Evolutionary conservation across 257 asterid genomes (phyloP).

Genomic region (Eustoma russellianum): DNA sequence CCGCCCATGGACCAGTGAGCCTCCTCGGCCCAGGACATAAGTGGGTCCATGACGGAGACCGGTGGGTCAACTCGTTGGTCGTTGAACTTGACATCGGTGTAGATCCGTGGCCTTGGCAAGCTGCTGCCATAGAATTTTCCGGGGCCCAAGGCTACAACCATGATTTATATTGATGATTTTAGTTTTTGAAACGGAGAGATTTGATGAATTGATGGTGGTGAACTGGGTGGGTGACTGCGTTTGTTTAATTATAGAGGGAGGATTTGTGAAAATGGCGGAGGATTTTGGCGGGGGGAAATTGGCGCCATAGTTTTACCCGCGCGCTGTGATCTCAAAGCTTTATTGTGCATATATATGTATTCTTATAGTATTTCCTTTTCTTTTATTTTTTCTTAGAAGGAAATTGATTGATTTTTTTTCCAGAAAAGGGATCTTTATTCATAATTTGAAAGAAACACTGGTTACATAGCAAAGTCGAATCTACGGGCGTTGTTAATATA

Average conservation of each 20-base stretch:
- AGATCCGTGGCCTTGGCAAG: conserved; percentile 76
- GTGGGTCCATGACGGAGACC: conserved; percentile 50
- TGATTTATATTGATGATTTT: conserved; percentile 9
- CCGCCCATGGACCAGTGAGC: conserved; percentile 99
- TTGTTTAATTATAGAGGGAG: neutral
- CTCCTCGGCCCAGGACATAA: conserved; percentile 71
- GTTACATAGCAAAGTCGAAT: no score
- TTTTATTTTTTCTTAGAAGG: no score
- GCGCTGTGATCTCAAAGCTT: neutral
- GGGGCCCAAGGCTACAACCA: conserved; percentile 76
- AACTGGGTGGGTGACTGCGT: neutral
- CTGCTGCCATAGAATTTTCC: conserved; percentile 90
- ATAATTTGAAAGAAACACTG: no score
- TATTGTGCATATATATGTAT: no score
- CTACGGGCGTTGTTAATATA: no score
- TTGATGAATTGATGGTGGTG: neutral
- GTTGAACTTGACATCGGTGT: conserved; percentile 51
- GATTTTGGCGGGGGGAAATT: conserved; percentile 6
- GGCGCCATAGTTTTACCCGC: neutral
- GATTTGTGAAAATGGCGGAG: neutral
- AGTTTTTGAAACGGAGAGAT: neutral
- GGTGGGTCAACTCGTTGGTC: conserved; percentile 73
- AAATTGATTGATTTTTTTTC: no score
- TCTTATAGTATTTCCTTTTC: no score
- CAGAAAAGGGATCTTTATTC: no score